Conservation (phyloP, 805 yeast species). For the Metschnikowia koreensis region DNA sequence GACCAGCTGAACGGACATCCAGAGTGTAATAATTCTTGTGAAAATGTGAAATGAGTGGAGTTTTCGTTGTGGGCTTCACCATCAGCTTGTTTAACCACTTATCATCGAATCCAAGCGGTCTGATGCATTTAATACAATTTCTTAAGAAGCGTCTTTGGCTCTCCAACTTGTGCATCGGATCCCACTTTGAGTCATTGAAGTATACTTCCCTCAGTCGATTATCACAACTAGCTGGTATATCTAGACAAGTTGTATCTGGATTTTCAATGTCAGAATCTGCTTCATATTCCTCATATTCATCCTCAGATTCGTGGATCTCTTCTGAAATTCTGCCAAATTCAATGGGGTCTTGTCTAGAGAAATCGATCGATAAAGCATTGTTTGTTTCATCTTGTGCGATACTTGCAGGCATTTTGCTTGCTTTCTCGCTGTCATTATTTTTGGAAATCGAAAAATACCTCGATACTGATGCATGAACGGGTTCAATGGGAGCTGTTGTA, state of each 20-base stretch:
- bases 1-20: not conserved
- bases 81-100: slow-evolving; percentile 51
- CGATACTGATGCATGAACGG: too few relatives aligned
- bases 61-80: slow-evolving; percentile 37
- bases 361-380: not conserved
- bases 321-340: not conserved
- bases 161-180: slow-evolving; percentile 39
- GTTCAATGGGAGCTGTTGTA: too few relatives aligned
- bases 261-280: slow-evolving; percentile 3
- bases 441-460: too few relatives aligned
- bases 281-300: slow-evolving; percentile 3
- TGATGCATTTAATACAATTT: slow-evolving; percentile 57
- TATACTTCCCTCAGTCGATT: not conserved
- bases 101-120: slow-evolving; percentile 50
- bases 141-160: slow-evolving; percentile 43
- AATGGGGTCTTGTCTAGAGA: not conserved
- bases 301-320: slow-evolving; percentile 4
- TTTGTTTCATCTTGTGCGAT: not conserved
- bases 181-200: slow-evolving; percentile 40
- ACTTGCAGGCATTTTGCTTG: too few relatives aligned
- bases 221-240: not conserved
- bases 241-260: not conserved
- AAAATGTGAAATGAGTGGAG: slow-evolving; percentile 20
- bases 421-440: too few relatives aligned
- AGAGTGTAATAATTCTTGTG: not conserved